A percentile compares a stretch with the other conserved stretches of the same genome.
Conservation (phyloP, 23 red algal species). For the Gracilaria caudata region DNA sequence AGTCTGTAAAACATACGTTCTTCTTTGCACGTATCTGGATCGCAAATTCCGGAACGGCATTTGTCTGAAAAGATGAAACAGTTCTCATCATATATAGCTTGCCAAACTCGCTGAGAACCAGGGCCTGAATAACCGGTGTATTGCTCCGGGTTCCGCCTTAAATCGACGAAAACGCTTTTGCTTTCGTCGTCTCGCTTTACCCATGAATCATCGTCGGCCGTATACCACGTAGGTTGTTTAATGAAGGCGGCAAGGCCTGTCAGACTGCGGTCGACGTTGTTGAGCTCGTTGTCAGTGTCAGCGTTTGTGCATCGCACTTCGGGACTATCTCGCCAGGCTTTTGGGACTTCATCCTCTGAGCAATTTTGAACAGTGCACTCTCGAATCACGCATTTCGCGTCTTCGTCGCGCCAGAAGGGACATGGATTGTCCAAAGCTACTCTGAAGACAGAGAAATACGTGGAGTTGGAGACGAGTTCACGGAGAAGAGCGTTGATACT, state of each 20-base stretch:
- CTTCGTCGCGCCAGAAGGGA: conserved; percentile 85
- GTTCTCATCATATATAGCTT: conserved; percentile 96
- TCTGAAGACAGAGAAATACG: conserved; percentile 90
- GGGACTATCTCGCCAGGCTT: conserved; percentile 46
- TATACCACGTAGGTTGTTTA: conserved; percentile 42
- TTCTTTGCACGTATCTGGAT: conserved; percentile 79
- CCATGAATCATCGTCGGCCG: conserved; percentile 83
- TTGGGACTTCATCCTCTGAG: conserved; percentile 74
- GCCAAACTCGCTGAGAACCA: conserved; percentile 75
- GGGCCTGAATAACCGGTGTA: conserved; percentile 92
- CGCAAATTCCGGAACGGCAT: conserved; percentile 52
- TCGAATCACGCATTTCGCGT: conserved; percentile 72
- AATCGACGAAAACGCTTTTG: conserved; percentile 89
- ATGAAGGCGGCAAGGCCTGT: conserved; percentile 53
- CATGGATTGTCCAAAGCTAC: conserved; percentile 84
- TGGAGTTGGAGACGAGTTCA: conserved; percentile 47
- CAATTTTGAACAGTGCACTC: conserved; percentile 89
- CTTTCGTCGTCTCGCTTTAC: conserved; percentile 77
- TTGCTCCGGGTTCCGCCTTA: conserved; percentile 86
- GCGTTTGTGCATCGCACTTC: not conserved
- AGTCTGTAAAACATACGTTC: conserved; percentile 90
- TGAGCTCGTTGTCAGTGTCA: conserved; percentile 39
- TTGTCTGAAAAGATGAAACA: conserved; percentile 82
- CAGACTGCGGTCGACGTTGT: conserved; percentile 76
- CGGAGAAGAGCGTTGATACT: conserved; percentile 28